Evolutionary conservation across 495 filamentous ascomycete genomes (phyloP).

Genomic region (Aspergillus funiculosus): DNA sequence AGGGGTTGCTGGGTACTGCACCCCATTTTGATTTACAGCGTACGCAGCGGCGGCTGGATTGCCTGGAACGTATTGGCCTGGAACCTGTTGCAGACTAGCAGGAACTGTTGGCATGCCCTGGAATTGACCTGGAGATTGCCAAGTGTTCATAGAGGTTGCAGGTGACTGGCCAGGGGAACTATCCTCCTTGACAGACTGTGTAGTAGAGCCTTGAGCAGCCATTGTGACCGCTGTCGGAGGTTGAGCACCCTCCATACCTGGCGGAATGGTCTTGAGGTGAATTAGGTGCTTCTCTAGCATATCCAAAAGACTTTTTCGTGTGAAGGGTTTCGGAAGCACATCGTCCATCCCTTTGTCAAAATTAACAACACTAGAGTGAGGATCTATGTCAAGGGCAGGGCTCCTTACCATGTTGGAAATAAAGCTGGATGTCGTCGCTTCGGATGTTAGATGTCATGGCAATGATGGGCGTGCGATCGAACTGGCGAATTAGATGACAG

Average conservation of each 20-base stretch:
- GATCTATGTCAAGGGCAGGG: neutral
- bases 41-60: constrained; percentile 39
- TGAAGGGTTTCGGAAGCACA: constrained; percentile 95
- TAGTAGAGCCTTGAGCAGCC: constrained; percentile 47
- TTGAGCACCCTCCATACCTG: constrained; percentile 51
- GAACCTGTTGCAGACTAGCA: constrained; percentile 44
- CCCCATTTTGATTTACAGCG: constrained; percentile 46
- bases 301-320: constrained; percentile 84
- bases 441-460: constrained; percentile 99
- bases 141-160: constrained; percentile 58
- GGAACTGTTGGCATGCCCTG: constrained; percentile 56
- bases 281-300: constrained; percentile 86
- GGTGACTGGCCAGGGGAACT: constrained; percentile 75
- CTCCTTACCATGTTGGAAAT: constrained; percentile 86
- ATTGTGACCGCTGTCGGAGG: constrained; percentile 46
- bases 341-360: constrained; percentile 85
- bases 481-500: constrained; percentile 87
- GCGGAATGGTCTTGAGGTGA: constrained; percentile 60
- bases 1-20: constrained; percentile 46
- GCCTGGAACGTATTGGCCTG: constrained; percentile 47
- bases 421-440: constrained; percentile 93
- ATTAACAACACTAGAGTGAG: neutral
- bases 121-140: constrained; percentile 70
- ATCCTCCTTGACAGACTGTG: constrained; percentile 71
- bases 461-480: constrained; percentile 83